Conservation (phyloP, 257 asterid genomes). For the Petunia axillaris region DNA sequence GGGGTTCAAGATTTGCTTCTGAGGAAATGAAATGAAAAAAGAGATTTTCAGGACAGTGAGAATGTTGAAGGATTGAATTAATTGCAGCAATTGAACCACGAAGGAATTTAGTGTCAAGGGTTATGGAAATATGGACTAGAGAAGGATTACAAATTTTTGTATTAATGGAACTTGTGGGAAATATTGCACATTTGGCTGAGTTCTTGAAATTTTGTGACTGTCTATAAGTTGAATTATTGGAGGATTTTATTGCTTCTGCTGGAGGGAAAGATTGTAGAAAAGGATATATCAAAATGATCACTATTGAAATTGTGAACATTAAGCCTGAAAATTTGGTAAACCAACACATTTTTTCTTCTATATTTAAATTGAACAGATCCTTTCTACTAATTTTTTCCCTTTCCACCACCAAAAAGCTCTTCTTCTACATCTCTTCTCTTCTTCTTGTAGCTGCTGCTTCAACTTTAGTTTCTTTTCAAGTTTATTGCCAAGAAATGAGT, state of each 20-base stretch:
- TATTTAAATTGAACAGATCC: background rate
- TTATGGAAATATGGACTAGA: conserved; percentile 65
- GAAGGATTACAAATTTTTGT: conserved; percentile 46
- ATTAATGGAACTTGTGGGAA: background rate
- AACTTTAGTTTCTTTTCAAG: background rate
- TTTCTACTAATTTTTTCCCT: background rate
- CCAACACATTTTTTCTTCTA: conserved; percentile 10
- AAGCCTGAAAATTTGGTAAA: conserved; percentile 26
- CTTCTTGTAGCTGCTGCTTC: background rate
- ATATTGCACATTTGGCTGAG: background rate
- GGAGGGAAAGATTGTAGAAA: conserved; percentile 59
- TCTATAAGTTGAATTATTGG: conserved; percentile 28
- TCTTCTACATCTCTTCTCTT: background rate
- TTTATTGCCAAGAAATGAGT: background rate
- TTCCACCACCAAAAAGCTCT: background rate
- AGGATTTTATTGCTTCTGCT: conserved; percentile 50
- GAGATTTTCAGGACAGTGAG: conserved; percentile 61
- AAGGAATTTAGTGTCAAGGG: conserved; percentile 60
- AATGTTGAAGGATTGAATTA: conserved; percentile 61
- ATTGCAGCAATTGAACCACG: conserved; percentile 76
- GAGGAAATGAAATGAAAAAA: conserved; percentile 66
- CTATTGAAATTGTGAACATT: conserved; percentile 35
- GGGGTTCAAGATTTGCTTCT: conserved; percentile 42
- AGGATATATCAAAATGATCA: conserved; percentile 52
- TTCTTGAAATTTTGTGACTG: conserved; percentile 12